Percentiles rank a stretch among this genome's conserved stretches.
These are phyloP conservation scores for Astrocystis sublimbata DNA, from an alignment of 495 filamentous ascomycete species.

Conservation along the genomic window DNA sequence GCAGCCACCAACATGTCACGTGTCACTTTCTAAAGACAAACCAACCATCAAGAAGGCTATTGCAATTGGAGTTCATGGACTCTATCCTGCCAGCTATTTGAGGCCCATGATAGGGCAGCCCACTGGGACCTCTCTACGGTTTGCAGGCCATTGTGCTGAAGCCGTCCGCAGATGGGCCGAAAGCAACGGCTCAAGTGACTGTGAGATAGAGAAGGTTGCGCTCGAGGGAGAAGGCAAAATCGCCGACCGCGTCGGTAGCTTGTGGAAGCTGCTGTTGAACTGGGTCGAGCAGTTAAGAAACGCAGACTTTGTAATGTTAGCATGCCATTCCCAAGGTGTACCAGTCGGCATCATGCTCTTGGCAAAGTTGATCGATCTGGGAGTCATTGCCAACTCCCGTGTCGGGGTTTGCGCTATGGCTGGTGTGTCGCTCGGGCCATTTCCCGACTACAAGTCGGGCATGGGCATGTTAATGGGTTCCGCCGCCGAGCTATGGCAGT, in stretches of 20 bases:
- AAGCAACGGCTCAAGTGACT: slow-evolving; percentile 60
- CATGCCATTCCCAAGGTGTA: slow-evolving; percentile 93
- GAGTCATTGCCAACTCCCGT: slow-evolving; percentile 66
- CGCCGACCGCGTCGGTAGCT: slow-evolving; percentile 78
- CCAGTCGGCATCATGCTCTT: slow-evolving; percentile 93
- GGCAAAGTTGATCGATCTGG: slow-evolving; percentile 80
- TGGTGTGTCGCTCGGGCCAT: slow-evolving; percentile 90
- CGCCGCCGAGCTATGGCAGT: slow-evolving; percentile 90
- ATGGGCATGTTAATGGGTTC: slow-evolving; percentile 77
- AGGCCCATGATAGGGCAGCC: slow-evolving; percentile 89
- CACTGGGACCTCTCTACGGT: slow-evolving; percentile 90
- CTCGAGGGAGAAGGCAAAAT: slow-evolving; percentile 98
- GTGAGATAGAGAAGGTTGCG: slow-evolving; percentile 84
- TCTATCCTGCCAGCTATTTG: slow-evolving; percentile 83
- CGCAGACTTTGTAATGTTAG: slow-evolving; percentile 86
- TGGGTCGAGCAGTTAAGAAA: slow-evolving; percentile 89
- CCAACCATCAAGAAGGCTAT: slow-evolving; percentile 78
- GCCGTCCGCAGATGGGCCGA: slow-evolving; percentile 82
- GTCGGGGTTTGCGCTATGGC: slow-evolving; percentile 63
- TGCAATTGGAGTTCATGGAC: slow-evolving; percentile 92
- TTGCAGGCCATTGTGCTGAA: slow-evolving; percentile 83
- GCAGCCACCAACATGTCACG: slow-evolving; percentile 64
- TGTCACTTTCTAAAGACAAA: slow-evolving; percentile 67
- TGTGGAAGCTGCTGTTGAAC: slow-evolving; percentile 93
- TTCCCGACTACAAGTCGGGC: slow-evolving; percentile 79